Base-by-base conservation (phyloP, 108 stramenopile genomes). In the Mediolabrus comicus region DNA sequence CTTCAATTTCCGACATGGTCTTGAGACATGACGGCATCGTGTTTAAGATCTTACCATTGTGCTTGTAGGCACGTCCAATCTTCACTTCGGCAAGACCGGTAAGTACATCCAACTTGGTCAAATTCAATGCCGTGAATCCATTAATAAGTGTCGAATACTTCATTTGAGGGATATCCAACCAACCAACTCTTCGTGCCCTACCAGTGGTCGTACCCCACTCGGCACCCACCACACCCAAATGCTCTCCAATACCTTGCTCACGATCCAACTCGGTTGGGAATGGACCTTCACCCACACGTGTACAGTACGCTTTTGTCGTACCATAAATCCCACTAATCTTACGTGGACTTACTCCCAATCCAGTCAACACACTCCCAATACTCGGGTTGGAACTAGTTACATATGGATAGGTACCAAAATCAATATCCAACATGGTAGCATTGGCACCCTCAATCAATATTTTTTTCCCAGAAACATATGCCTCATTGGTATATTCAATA, bases 401-500 rank as follows among this genome's bases (percentile, higher is more conserved):
- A 77, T 87, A 99, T 0, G 98, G 99, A 80, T 98, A 99, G 11
- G 99, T 98, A 19, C 99, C 99, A 75, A 97, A 98, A 83, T 99
- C 99, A 75, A 98, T 94, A 80, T 99, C 99, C 53, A 99, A 83
- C 97, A 99, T 98, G 74, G 97, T 95, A 27, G 99, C 99, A 83
- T 99, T 99, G 61, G 99, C 99, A 53, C 99, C 99, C 76, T 99
- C 99, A 3, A 98, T 94, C 52, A 99, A 72, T 58, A 99, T 98
- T 56, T 75, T 91, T 77, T 97, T 95, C 27, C 98, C 98, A 14
- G 70, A 72, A 32, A 72, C 80, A 75, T 90, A 95, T 49, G 93
- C 83, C 33, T 89, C 59, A 71, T 97, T 95, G 39, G 89, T 92
- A 53, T 84, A 88, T 53, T 87, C 83, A 62, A 98, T 97, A 12